Conservation (phyloP, 176 grass and related monocot species). For the Bonia amplexicaulis region DNA sequence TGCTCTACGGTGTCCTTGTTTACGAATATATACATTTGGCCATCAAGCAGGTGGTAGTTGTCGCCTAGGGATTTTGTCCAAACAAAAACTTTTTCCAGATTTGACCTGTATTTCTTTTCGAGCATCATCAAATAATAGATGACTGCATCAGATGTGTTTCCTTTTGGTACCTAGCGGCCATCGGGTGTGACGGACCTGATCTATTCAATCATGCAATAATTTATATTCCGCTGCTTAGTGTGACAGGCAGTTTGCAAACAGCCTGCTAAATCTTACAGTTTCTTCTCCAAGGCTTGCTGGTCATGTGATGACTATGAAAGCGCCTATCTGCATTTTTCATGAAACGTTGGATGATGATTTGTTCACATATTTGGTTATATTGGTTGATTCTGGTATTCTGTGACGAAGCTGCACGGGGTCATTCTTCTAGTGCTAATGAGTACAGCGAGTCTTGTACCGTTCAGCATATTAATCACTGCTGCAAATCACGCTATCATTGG, state of each 20-base stretch:
- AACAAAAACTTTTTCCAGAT: slow-evolving; percentile 11
- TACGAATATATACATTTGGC: slow-evolving; percentile 42
- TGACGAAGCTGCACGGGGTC: background rate
- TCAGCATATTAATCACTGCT: background rate
- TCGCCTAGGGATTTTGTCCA: slow-evolving; percentile 42
- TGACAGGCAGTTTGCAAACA: background rate
- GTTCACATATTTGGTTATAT: background rate
- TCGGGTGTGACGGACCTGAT: slow-evolving; percentile 38
- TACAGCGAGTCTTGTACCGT: background rate
- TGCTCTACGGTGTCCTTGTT: slow-evolving; percentile 32
- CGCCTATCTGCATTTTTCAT: background rate
- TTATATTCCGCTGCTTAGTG: slow-evolving; percentile 17
- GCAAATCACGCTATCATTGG: background rate
- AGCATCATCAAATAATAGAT: slow-evolving; percentile 60
- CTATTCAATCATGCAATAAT: slow-evolving; percentile 25
- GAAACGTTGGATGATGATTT: background rate
- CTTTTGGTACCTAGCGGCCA: slow-evolving; percentile 30
- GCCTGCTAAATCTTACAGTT: background rate
- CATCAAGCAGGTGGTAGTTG: slow-evolving; percentile 55
- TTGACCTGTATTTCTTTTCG: slow-evolving; percentile 35
- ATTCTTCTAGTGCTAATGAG: background rate
- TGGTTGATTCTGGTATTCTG: background rate
- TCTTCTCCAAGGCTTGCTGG: background rate
- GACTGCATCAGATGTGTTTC: slow-evolving; percentile 36
- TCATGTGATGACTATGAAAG: background rate